These are phyloP conservation scores for Fraxinus quadrangulata DNA, from an alignment of 257 asterid genomes.

Conservation along the genomic window DNA sequence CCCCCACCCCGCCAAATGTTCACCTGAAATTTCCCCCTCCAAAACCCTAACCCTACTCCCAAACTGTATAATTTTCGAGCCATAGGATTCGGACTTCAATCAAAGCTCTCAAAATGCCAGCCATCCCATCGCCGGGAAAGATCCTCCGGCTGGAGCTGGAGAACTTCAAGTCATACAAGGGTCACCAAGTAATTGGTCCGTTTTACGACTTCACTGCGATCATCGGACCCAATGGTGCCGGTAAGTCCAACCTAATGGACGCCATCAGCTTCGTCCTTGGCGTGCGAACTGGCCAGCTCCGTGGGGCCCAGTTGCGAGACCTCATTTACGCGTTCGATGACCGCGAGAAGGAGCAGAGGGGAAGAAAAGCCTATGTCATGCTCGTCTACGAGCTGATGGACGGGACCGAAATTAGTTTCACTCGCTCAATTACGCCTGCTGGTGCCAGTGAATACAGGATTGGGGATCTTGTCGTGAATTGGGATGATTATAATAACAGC, in stretches of 20 bases:
- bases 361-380: constrained; percentile 79
- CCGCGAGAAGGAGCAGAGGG: constrained; percentile 80
- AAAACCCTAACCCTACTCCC: constrained; percentile 13
- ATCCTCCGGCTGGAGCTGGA: constrained; percentile 84
- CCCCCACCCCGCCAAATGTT: constrained; percentile 19
- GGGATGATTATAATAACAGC: constrained; percentile 77
- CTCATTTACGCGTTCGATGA: constrained; percentile 86
- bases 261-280: constrained; percentile 99
- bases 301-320: constrained; percentile 86
- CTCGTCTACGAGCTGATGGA: constrained; percentile 69
- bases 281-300: constrained; percentile 94
- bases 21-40: neutral
- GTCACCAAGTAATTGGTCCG: constrained; percentile 83
- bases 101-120: constrained; percentile 45
- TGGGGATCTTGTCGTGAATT: constrained; percentile 54
- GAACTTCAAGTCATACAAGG: constrained; percentile 93
- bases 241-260: constrained; percentile 95
- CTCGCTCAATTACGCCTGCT: constrained; percentile 74
- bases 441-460: constrained; percentile 89
- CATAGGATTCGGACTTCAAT: constrained; percentile 34
- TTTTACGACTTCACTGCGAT: constrained; percentile 93
- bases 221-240: constrained; percentile 98
- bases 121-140: constrained; percentile 59
- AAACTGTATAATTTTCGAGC: constrained; percentile 4
- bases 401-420: constrained; percentile 71